These are phyloP conservation scores for Aspergillus wentii DNA, from an alignment of 495 filamentous ascomycete species.

Conservation along the genomic window DNA sequence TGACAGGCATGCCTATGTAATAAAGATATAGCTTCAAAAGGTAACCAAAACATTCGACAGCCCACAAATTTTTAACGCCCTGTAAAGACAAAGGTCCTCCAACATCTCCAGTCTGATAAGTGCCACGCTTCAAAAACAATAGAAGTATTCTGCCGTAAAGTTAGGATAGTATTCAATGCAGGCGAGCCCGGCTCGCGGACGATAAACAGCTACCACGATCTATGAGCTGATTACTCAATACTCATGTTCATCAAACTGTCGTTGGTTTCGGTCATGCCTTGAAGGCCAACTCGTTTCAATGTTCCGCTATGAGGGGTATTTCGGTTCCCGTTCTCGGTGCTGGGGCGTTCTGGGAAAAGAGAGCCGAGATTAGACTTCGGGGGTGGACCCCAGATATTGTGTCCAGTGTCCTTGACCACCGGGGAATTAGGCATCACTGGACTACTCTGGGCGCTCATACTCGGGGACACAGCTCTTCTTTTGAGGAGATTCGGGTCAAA, in stretches of 20 bases:
- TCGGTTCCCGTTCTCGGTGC: slow-evolving; percentile 36
- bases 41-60: too few relatives aligned
- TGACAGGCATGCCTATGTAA: too few relatives aligned
- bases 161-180: background rate
- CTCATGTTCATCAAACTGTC: slow-evolving; percentile 98
- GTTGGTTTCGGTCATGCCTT: slow-evolving; percentile 93
- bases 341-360: slow-evolving; percentile 45
- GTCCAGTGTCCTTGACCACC: slow-evolving; percentile 59
- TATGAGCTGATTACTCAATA: slow-evolving; percentile 56
- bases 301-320: slow-evolving; percentile 34
- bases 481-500: slow-evolving; percentile 89
- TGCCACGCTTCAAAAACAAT: too few relatives aligned
- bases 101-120: too few relatives aligned
- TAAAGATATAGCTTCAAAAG: too few relatives aligned
- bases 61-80: too few relatives aligned
- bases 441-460: slow-evolving; percentile 85
- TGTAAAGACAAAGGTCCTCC: too few relatives aligned
- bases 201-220: too few relatives aligned
- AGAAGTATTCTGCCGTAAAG: too few relatives aligned
- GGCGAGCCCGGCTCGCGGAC: slow-evolving; percentile 10
- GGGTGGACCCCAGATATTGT: slow-evolving; percentile 63
- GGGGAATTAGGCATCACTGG: slow-evolving; percentile 80
- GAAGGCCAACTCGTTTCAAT: slow-evolving; percentile 74
- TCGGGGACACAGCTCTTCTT: slow-evolving; percentile 86
- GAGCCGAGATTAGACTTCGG: slow-evolving; percentile 53